Evolutionary conservation across 1,284 basidiomycete genomes (phyloP), one percentile per base, ranked within the genome.

Genomic region (Ustilago hordei): DNA sequence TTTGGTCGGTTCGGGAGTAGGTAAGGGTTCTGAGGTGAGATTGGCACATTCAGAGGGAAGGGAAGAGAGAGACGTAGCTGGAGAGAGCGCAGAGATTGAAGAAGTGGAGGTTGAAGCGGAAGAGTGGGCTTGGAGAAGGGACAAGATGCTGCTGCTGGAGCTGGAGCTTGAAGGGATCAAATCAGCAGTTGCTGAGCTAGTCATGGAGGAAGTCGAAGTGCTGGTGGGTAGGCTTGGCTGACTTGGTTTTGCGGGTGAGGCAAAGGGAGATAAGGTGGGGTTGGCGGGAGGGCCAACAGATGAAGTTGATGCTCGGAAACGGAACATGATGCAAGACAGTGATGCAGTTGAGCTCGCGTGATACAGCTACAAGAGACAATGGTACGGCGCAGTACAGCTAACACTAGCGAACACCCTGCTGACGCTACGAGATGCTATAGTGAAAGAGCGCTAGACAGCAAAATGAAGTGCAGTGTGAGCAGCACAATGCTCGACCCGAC

Each of bases 281-380:
- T 45, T 45, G n/a, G 19, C n/a, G 43, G 19, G 11, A 19, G 43
- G 15, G 15, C 58, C 47, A 45, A 41, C 38, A 57, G 53, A 64
- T 60, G 72, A 75, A 65, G 63, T 54, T 12, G 60, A 66, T 60
- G 74, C 52, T 71, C 69, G 61, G 66, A 72, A 72, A 43, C 50
- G 75, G 54, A 72, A 72, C 75, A 77, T 77, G 64, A 47, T 53
- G 45, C 47, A 28, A 28, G 3, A 28, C 23, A 52, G 45, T 8
- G 34, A 43, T 41, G 38, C 7, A 43, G 5, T 19, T 23, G 41
- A 64, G 61, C 55, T 67, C 65, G 70, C 45, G 64, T 68, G 70
- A 72, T 57, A 53, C 39, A 17, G 32, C 53, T 15, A 17, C 31
- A 35, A 48, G 35, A 45, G 35, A 45, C 43, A 60, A 56, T n/a